Evolutionary conservation across 106 monocot species (phyloP).

Genomic region (Platanthera zijinensis): DNA sequence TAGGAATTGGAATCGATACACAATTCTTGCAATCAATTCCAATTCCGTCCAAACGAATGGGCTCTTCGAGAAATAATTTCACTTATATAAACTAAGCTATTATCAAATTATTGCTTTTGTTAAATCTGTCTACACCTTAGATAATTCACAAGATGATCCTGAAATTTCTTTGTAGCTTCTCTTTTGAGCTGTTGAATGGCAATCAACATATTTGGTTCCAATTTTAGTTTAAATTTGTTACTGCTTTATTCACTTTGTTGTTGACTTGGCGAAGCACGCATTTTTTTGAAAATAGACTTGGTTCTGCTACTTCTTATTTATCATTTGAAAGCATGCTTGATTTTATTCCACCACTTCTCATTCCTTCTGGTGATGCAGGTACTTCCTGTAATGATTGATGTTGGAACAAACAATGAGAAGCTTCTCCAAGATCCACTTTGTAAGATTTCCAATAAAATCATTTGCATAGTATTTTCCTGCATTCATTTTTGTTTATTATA

Average conservation of each 20-base stretch:
- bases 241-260: background rate
- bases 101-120: background rate
- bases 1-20: too few relatives aligned
- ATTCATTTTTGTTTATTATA: background rate
- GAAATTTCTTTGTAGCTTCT: background rate
- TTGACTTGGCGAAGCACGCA: background rate
- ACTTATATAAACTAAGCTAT: too few relatives aligned
- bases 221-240: background rate
- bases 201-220: background rate
- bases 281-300: background rate
- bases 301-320: background rate
- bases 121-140: background rate
- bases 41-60: too few relatives aligned
- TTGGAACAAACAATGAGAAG: conserved; percentile 94
- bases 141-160: background rate
- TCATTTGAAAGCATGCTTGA: background rate
- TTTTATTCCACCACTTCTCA: background rate
- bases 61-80: too few relatives aligned
- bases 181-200: background rate
- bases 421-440: conserved; percentile 94
- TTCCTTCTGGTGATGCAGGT: conserved; percentile 41
- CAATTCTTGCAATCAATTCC: too few relatives aligned
- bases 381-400: conserved; percentile 99
- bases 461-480: background rate
- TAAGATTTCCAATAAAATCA: conserved; percentile 29